Percentiles rank a stretch among this genome's conserved stretches.
These are phyloP conservation scores for Arachis stenosperma DNA, from an alignment of 306 rosid species.

Conservation along the genomic window DNA sequence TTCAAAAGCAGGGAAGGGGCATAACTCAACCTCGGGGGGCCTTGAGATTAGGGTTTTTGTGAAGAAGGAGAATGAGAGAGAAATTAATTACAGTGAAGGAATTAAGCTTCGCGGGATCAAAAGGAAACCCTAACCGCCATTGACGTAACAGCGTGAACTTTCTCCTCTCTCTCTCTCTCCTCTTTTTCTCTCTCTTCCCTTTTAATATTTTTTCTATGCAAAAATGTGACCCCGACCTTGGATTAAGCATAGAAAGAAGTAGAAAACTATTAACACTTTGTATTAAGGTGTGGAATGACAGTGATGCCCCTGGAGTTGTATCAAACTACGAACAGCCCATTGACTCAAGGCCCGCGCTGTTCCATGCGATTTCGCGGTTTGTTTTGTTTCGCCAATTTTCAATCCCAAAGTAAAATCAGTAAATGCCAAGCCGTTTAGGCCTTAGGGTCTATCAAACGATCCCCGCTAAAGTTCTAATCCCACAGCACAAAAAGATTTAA, in stretches of 20 bases:
- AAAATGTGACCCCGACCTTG: constrained; percentile 52
- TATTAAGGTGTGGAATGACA: constrained; percentile 25
- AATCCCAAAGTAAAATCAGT: background rate
- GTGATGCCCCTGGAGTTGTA: constrained; percentile 30
- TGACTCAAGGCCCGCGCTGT: constrained; percentile 12
- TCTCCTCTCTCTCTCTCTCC: constrained; percentile 41
- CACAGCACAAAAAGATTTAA: too few relatives aligned
- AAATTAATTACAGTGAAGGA: constrained; percentile 36
- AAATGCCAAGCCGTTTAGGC: background rate
- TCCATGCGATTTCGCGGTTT: constrained; percentile 43
- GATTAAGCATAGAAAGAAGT: constrained; percentile 43
- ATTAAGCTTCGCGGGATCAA: constrained; percentile 54
- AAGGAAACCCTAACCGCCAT: constrained; percentile 91
- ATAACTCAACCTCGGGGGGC: constrained; percentile 37
- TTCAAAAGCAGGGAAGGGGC: constrained; percentile 34
- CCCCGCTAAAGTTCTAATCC: too few relatives aligned
- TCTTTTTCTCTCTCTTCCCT: constrained; percentile 34
- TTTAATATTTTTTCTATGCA: constrained; percentile 41
- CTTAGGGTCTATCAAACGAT: too few relatives aligned
- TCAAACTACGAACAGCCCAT: constrained; percentile 43
- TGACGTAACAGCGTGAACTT: constrained; percentile 49
- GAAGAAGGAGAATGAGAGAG: constrained; percentile 46
- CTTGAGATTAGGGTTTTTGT: constrained; percentile 71
- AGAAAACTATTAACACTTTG: constrained; percentile 42
- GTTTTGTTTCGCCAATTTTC: constrained; percentile 13